Evolutionary conservation across 176 grass and related monocot genomes (phyloP), one percentile per base, ranked within the genome.

Genomic region (Zea mays): DNA sequence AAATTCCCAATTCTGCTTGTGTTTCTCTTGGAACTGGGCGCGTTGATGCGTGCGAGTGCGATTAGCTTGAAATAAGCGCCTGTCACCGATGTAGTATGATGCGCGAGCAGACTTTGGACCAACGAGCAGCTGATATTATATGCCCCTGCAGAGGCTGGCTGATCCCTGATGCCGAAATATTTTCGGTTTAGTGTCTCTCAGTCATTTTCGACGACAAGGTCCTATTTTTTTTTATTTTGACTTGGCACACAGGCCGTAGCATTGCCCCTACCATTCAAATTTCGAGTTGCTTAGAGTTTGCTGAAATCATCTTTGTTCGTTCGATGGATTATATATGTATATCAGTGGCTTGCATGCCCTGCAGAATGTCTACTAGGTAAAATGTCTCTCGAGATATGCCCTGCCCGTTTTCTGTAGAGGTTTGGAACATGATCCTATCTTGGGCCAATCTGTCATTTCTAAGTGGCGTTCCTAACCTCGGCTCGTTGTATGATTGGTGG

Each of bases 201-300:
- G 42, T 75, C 70, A 13, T 57, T 88, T 71, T 88, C 81, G 57
- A 7, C 48, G 45, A 75, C 47, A 73, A 4, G 7, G 64, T 77
- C 65, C 3, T 38, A 12, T 27, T 70, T 35, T 45, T 45, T 75
- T n/a, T n/a, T n/a, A n/a, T 67, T 40, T 13, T 67, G 13, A 47
- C 55, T 52, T 52, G 68, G 63, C n/a, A n/a, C 27, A 5, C 7
- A 54, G 2, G 8, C 21, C 58, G 42, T 17, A 20, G 11, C 58
- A 36, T 27, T 33, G 56, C 27, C 61, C 37, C 15, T 64, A 57
- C 3, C 55, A 55, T 50, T 45, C 5, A 3, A 74, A 58, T n/a
- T 49, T 3, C 14, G 27, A 34, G 38, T 46, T 80, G 46, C 47
- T 75, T 80, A 21, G 76, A 71, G 33, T 4, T 62, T 76, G 15